Base-by-base conservation (phyloP, 129 eudicot genomes). In the Escallonia rubra region DNA sequence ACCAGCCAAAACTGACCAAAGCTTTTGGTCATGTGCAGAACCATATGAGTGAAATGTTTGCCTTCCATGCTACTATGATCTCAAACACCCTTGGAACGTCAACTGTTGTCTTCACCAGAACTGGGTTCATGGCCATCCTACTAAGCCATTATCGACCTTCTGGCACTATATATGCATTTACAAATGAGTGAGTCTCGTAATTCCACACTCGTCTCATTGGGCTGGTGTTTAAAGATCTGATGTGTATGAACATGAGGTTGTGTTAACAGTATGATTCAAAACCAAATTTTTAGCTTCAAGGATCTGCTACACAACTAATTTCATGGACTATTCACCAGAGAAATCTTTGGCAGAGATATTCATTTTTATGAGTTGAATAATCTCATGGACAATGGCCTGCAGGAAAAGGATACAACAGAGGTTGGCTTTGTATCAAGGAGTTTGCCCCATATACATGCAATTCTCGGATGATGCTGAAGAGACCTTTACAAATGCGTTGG, bases 31-130 rank as follows among this genome's bases (percentile, higher is more conserved):
- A 71, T 72, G 12, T 78, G 80, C 92, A 93, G 98, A 93, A 93
- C 76, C 96, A 89, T 72, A 89, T 86, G 90, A 89, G 98, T 47
- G 98, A 93, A 80, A 93, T 93, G 98, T 89, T 93, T 81, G 98
- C 98, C 60, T 93, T 72, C 78, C 96, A 93, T 78, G 96, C 95
- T 52, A 93, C 92, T 14, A 86, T 86, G 92, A 93, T 93, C 95
- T 89, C 98, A 16, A 93, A 93, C 81, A 93, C 98, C 58, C 96
- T 93, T 43, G 90, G 92, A 74, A 93, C 98, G 57, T 89, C 98
- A 45, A 84, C 81, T 73, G 98, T 93, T 15, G 98, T 93, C 70
- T 93, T 93, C 88, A 92, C 96, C 6, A 82, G 95, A 84, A 86
- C 96, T 38, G 91, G 98, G 45, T 77, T 84, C 81, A 92, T 89